A percentile compares a stretch with the other conserved stretches of the same genome.
These are phyloP conservation scores for Aspergillus calidoustus DNA, from an alignment of 2,329 filamentous ascomycete genomes.

Conservation along the genomic window DNA sequence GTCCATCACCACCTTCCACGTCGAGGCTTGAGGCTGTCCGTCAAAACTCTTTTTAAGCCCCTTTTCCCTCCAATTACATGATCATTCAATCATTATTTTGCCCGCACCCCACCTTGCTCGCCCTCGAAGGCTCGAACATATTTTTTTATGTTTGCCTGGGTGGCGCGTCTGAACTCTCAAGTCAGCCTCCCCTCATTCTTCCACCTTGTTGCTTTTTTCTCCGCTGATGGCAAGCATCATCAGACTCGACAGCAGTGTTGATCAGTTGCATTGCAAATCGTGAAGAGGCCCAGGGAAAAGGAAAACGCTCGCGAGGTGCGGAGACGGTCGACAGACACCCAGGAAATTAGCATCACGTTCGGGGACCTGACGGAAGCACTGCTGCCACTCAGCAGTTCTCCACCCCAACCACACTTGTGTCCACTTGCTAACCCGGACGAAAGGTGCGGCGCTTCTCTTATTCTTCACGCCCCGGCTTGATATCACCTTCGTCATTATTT, in stretches of 20 bases:
- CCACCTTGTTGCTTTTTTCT: slow-evolving; percentile 4
- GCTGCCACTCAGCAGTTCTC: slow-evolving; percentile 3
- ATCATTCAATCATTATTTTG: slow-evolving; percentile 4
- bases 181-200: slow-evolving; percentile 28
- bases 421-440: background rate
- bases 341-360: background rate
- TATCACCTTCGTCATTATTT: background rate
- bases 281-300: background rate
- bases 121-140: slow-evolving; percentile 1
- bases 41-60: slow-evolving; percentile 8
- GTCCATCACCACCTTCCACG: background rate
- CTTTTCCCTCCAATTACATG: slow-evolving; percentile 7
- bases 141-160: slow-evolving; percentile 23
- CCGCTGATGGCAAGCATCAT: background rate
- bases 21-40: background rate
- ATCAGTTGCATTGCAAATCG: slow-evolving; percentile 4
- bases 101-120: slow-evolving; percentile 13
- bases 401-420: background rate
- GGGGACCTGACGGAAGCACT: slow-evolving; percentile 7
- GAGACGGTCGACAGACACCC: background rate
- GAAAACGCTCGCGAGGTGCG: background rate
- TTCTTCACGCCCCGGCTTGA: slow-evolving; percentile 1
- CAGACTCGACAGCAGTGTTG: background rate
- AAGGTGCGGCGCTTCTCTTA: slow-evolving; percentile 7
- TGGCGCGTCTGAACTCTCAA: slow-evolving; percentile 19